Conservation (phyloP, 129 eudicot genomes). For the Tagetes patula region DNA sequence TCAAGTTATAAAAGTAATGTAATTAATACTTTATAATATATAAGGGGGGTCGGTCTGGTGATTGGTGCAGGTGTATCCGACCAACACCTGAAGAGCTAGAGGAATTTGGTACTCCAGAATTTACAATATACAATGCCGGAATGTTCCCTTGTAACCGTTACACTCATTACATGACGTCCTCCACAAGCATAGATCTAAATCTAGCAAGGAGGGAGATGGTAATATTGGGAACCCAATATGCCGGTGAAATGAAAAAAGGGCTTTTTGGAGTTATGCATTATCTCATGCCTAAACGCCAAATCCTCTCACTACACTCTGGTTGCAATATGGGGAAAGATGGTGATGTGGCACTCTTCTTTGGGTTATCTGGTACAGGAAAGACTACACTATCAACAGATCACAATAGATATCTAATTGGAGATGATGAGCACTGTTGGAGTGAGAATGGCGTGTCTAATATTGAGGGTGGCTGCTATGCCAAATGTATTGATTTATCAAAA, state of each 20-base stretch:
- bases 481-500: slow-evolving; percentile 86
- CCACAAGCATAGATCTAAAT: slow-evolving; percentile 94
- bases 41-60: too few relatives aligned
- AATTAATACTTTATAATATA: too few relatives aligned
- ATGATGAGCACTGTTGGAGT: slow-evolving; percentile 96
- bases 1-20: neutral
- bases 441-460: slow-evolving; percentile 89
- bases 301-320: slow-evolving; percentile 96
- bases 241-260: slow-evolving; percentile 99
- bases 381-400: slow-evolving; percentile 98
- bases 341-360: slow-evolving; percentile 98
- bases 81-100: slow-evolving; percentile 97
- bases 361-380: slow-evolving; percentile 95
- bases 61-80: slow-evolving; percentile 87
- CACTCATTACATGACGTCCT: slow-evolving; percentile 98
- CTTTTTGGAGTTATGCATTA: slow-evolving; percentile 96
- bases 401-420: slow-evolving; percentile 85
- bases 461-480: slow-evolving; percentile 99
- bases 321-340: slow-evolving; percentile 97
- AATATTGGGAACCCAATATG: slow-evolving; percentile 97
- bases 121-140: slow-evolving; percentile 98
- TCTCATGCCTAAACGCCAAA: slow-evolving; percentile 97
- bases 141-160: slow-evolving; percentile 97
- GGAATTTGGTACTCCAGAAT: slow-evolving; percentile 95
- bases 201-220: slow-evolving; percentile 92